These are phyloP conservation scores for Phytophthora cactorum DNA, from an alignment of 352 stramenopile species.

Conservation along the genomic window DNA sequence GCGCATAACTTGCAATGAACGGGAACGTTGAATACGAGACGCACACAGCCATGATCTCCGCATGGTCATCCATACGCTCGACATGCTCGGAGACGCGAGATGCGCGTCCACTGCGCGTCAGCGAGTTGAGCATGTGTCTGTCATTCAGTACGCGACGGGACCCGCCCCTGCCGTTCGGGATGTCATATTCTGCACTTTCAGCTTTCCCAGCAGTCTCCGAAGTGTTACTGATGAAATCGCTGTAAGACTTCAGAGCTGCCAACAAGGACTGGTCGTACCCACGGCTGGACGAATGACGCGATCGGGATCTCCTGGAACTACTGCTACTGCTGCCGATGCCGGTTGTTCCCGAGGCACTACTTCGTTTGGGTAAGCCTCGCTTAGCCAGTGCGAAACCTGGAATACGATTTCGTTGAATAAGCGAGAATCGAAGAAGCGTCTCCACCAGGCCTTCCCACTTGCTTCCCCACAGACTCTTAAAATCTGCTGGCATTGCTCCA, in stretches of 20 bases:
- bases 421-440: constrained; percentile 73
- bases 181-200: constrained; percentile 40
- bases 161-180: constrained; percentile 17
- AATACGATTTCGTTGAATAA: constrained; percentile 80
- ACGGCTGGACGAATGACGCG: constrained; percentile 43
- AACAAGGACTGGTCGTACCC: constrained; percentile 71
- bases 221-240: constrained; percentile 68
- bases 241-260: constrained; percentile 69
- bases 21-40: constrained; percentile 86
- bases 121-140: constrained; percentile 68
- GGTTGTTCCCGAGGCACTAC: constrained; percentile 35
- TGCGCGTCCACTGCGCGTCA: constrained; percentile 66
- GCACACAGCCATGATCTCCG: constrained; percentile 73
- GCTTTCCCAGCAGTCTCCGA: constrained; percentile 22
- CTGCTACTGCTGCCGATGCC: constrained; percentile 27
- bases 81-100: constrained; percentile 68
- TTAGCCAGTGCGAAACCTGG: constrained; percentile 67
- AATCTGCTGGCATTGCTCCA: constrained; percentile 77
- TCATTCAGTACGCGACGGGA: constrained; percentile 31
- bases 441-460: constrained; percentile 74
- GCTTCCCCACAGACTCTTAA: constrained; percentile 73
- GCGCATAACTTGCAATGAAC: constrained; percentile 86
- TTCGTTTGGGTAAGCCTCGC: constrained; percentile 59
- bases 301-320: constrained; percentile 26
- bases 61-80: constrained; percentile 74